Percentiles rank a stretch among this genome's conserved stretches.
Evolutionary conservation across 176 grass and related monocot genomes (phyloP).

Genomic region (Saccharum spontaneum): DNA sequence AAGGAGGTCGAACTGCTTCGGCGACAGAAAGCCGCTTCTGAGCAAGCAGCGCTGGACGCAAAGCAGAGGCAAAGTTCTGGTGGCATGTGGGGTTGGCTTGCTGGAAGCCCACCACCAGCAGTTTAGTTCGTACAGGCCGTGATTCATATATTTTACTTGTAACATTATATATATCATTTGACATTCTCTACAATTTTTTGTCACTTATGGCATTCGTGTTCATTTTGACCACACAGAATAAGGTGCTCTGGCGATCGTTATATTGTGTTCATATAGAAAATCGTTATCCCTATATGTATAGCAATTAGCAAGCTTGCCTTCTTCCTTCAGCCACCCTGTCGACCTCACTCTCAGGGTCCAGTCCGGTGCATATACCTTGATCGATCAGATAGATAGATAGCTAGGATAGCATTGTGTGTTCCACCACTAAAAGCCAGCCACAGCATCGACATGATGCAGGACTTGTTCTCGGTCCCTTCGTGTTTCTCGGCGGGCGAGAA

Average conservation of each 20-base stretch:
- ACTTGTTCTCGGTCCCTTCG: slow-evolving; percentile 69
- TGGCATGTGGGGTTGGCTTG: slow-evolving; percentile 95
- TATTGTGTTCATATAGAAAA: neutral
- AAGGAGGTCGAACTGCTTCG: slow-evolving; percentile 91
- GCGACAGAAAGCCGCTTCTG: slow-evolving; percentile 77
- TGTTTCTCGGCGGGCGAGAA: slow-evolving; percentile 77
- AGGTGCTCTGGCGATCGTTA: neutral
- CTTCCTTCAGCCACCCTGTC: neutral
- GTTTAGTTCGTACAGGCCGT: slow-evolving; percentile 39
- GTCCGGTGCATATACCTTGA: neutral
- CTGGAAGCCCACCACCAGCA: slow-evolving; percentile 52
- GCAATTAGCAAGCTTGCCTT: neutral
- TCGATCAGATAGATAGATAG: neutral
- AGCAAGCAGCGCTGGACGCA: slow-evolving; percentile 70
- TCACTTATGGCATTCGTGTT: slow-evolving; percentile 23
- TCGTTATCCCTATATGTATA: slow-evolving; percentile 39
- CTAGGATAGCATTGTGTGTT: neutral
- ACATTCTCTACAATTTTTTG: neutral
- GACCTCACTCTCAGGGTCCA: neutral
- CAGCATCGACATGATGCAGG: slow-evolving; percentile 54
- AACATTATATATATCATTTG: slow-evolving; percentile 31
- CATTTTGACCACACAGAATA: slow-evolving; percentile 38
- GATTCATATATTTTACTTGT: slow-evolving; percentile 45
- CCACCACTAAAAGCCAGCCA: neutral
- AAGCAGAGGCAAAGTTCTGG: slow-evolving; percentile 72